Conservation (phyloP, 495 filamentous ascomycete species). For the Ascodesmis nigricans region DNA sequence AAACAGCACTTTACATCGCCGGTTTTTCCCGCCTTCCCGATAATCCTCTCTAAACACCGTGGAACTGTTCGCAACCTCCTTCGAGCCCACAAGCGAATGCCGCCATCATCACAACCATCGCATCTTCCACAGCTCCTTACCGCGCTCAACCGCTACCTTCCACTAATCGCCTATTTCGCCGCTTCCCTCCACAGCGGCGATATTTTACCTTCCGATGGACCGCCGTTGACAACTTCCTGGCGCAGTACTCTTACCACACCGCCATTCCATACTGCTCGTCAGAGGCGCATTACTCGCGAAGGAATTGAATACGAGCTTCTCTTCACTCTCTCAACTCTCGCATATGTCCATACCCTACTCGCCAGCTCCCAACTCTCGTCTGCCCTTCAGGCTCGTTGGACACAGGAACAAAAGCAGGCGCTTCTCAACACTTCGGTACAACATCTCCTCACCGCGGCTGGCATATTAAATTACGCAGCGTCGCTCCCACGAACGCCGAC, state of each 20-base stretch:
- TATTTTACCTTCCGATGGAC: constrained; percentile 28
- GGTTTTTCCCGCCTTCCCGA: constrained; percentile 64
- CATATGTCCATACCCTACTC: constrained; percentile 44
- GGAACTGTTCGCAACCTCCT: constrained; percentile 53
- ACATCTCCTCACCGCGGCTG: constrained; percentile 52
- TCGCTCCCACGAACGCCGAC: constrained; percentile 11
- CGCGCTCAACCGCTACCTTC: constrained; percentile 49
- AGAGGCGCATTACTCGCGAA: constrained; percentile 36
- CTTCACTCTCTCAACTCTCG: constrained; percentile 56
- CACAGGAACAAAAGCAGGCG: constrained; percentile 38
- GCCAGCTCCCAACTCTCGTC: constrained; percentile 36
- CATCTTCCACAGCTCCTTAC: constrained; percentile 45
- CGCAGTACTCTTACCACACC: constrained; percentile 42
- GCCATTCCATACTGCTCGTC: constrained; percentile 7
- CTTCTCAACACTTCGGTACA: constrained; percentile 57
- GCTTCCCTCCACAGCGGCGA: constrained; percentile 32
- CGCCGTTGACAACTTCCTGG: constrained; percentile 39
- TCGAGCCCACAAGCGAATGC: constrained; percentile 62
- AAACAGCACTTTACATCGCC: constrained; percentile 43
- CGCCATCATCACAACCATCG: constrained; percentile 38
- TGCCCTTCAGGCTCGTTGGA: constrained; percentile 23
- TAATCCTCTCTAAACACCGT: constrained; percentile 52
- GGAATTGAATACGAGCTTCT: constrained; percentile 67
- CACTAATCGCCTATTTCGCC: constrained; percentile 38
- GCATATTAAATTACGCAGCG: constrained; percentile 50